A percentile compares a stretch with the other conserved stretches of the same genome.
Conservation (phyloP, 805 yeast genomes). For the Starmerella floricola region DNA sequence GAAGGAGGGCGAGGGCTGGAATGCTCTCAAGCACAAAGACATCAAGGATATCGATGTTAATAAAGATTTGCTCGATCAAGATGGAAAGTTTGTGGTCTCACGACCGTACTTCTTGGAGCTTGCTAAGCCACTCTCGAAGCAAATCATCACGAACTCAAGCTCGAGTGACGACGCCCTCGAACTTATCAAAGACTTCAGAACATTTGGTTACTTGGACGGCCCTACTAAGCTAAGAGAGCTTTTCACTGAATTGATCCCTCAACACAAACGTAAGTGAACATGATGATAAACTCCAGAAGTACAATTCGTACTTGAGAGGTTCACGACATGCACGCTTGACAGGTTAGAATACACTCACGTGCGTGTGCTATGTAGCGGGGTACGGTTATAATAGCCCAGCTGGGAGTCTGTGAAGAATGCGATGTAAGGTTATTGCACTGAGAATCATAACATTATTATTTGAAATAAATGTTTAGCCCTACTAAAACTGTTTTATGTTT, state of each 20-base stretch:
- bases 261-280: not conserved
- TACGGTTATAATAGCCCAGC: no score
- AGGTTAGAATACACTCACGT: no score
- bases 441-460: no score
- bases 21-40: conserved; percentile 13
- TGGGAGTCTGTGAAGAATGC: no score
- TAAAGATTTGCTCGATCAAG: conserved; percentile 12
- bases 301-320: no score
- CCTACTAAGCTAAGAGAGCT: conserved; percentile 20
- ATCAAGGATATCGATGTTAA: conserved; percentile 12
- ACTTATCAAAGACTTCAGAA: conserved; percentile 22
- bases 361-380: no score
- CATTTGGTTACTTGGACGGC: conserved; percentile 24
- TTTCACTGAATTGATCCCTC: conserved; percentile 12
- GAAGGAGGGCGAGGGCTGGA: conserved; percentile 71
- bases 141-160: conserved; percentile 4
- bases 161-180: conserved; percentile 11
- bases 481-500: no score
- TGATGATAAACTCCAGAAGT: no score
- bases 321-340: no score
- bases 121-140: conserved; percentile 8
- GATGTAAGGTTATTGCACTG: no score
- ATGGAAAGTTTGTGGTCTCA: conserved; percentile 22
- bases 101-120: conserved; percentile 14
- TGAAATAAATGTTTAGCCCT: no score